Base-by-base conservation (phyloP, 805 yeast species). In the Lipomyces lipofer region DNA sequence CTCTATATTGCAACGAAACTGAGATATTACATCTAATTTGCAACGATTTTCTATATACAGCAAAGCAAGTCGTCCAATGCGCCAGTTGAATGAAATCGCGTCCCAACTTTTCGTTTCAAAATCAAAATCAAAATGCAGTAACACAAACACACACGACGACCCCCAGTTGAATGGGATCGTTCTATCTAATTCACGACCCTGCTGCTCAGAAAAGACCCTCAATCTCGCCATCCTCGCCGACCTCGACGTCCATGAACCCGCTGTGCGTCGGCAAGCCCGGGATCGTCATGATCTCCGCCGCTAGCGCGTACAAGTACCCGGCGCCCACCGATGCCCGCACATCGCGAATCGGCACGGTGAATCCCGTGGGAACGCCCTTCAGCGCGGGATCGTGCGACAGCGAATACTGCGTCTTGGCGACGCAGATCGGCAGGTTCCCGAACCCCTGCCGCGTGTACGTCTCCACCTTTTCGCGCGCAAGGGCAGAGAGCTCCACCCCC, bases 341-440 rank as follows among this genome's bases (percentile, higher is more conserved):
- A 65, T 92, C 99, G 71, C 95, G 82, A 65, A 92, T 89, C 47
- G 99, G 98, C 70, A 92, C 87, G 15, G 83, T 86, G 77, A 91
- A 92, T 7, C 95, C 97, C 19, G 86, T 82, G 62, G 99, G 99
- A 40, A 89, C 97, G 69, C 97, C 97, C 75, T 91, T 91, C 71
- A 94, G 79, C 21, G 81, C 75, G 42, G 98, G 90, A 72, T 92
- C 98, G 69, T 91, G 97, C 2, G 97, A 90, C 63, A 92, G 77
- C 0, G 97, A 89, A 77, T 92, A 92, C 73, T 92, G 99, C 1
- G 99, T 92, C 78, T 92, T 92, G 55, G 99, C 99, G 67, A 92
- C 87, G 75, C 99, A 92, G 64, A 92, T 85, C 54, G 98, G 99
- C 69, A 92, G 76, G 68, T 89, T 82, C 60, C 85, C 90, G 71